Base-by-base conservation (phyloP, 2,329 filamentous ascomycete species). In the Raffaelea ambrosiae region DNA sequence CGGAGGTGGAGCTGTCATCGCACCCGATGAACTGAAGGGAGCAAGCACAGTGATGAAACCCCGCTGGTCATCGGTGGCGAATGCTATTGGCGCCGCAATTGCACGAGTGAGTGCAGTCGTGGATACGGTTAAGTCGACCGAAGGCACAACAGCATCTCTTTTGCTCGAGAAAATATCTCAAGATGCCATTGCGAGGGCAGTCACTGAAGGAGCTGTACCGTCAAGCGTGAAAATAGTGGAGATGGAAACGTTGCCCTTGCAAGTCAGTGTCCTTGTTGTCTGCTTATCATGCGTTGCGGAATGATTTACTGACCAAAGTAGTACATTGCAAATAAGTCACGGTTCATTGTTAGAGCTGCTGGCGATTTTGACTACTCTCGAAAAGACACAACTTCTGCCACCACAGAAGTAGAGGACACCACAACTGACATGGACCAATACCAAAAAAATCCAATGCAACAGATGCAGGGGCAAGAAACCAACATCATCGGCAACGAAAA, bases 81-180 rank as follows among this genome's bases (percentile, higher is more conserved):
- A 84, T 55, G 80, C 80, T 0, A 79, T 84, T 10, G 80, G 80
- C 2, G 80, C 79, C 9, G 79, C 80, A 1, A 80, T 78, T 49
- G 77, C 79, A 1, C 66, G 76, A 36, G 77, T 83, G 2, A 79
- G 74, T 49, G 71, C 73, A 1, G 69, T 74, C 0, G 65, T 75
- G 10, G 74, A 77, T 49, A 71, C 68, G 0, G 67, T 76, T 21
- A 69, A 73, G 48, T 72, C 69, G 0, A 76, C 71, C 0, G 71
- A 70, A 47, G 59, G 59, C 1, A 64, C 63, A 50, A 60, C 67
- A 4, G 60, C 61, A 0, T 53, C 62, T n/a, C 59, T 68, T 33
- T 53, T 69, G 0, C 55, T 71, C 0, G 60, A 66, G 4, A 63
- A 66, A 40, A 63, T 71, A 4, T 61, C 60, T 14, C 53, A 61